These are phyloP conservation scores for Lojkania enalia DNA, from an alignment of 2,329 filamentous ascomycete species.

Conservation along the genomic window DNA sequence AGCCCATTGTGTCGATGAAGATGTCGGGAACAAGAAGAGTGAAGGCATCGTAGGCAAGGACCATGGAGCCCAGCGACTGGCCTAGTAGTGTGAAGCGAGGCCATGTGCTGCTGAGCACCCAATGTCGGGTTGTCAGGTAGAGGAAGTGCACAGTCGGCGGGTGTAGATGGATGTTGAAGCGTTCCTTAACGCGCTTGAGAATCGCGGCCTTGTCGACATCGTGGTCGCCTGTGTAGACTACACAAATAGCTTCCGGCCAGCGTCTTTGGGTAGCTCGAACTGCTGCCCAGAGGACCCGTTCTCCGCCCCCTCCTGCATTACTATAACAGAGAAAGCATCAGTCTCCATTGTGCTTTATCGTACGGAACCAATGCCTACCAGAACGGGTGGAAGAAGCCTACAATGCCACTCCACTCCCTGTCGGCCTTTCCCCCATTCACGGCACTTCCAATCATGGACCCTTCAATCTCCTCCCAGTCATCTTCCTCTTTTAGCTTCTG, in stretches of 20 bases:
- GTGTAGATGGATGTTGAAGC: conserved; percentile 91
- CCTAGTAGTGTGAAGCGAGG: conserved; percentile 90
- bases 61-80: conserved; percentile 86
- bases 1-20: conserved; percentile 98
- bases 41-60: conserved; percentile 91
- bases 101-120: conserved; percentile 84
- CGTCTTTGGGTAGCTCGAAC: conserved; percentile 86
- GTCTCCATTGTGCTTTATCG: background rate
- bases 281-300: conserved; percentile 94
- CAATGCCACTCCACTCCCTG: conserved; percentile 76
- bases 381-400: conserved; percentile 98
- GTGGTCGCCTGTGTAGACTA: conserved; percentile 95
- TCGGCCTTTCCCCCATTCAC: conserved; percentile 51
- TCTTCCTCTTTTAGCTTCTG: conserved; percentile 54
- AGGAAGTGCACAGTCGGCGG: conserved; percentile 82
- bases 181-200: conserved; percentile 72
- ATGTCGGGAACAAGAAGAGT: conserved; percentile 89
- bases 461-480: conserved; percentile 71
- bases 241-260: conserved; percentile 85
- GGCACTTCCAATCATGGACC: conserved; percentile 51
- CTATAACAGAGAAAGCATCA: conserved; percentile 47
- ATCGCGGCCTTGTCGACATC: conserved; percentile 81
- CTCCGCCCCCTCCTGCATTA: conserved; percentile 94
- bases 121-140: conserved; percentile 85
- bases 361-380: conserved; percentile 62